A percentile compares a stretch with the other conserved stretches of the same genome.
phyloP scores from a whole-genome alignment of 352 stramenopile genomes.

The Pythium dissimile region DNA sequence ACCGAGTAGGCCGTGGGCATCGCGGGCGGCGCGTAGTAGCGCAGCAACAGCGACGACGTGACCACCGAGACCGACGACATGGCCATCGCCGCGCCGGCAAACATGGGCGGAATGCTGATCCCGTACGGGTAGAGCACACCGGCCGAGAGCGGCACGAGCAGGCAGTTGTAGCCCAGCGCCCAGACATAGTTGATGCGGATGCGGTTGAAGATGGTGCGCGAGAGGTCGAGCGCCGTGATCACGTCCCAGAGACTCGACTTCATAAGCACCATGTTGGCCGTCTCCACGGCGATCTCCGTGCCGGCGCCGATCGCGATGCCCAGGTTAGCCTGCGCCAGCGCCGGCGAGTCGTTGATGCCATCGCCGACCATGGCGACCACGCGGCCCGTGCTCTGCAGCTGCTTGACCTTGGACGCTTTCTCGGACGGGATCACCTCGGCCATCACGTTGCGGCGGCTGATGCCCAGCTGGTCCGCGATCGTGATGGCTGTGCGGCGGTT shows the following conservation, averaged over 20 bases:
- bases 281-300: slow-evolving; percentile 97
- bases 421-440: slow-evolving; percentile 95
- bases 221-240: slow-evolving; percentile 96
- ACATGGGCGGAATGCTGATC: slow-evolving; percentile 93
- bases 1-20: slow-evolving; percentile 55
- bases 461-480: slow-evolving; percentile 92
- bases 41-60: slow-evolving; percentile 91
- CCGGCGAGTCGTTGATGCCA: slow-evolving; percentile 98
- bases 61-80: slow-evolving; percentile 97
- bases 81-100: slow-evolving; percentile 95
- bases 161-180: slow-evolving; percentile 97
- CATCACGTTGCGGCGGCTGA: slow-evolving; percentile 92
- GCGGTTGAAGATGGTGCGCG: slow-evolving; percentile 93
- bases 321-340: slow-evolving; percentile 95
- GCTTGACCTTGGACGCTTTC: slow-evolving; percentile 92
- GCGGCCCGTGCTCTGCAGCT: slow-evolving; percentile 86
- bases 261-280: slow-evolving; percentile 93
- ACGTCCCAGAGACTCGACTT: slow-evolving; percentile 91
- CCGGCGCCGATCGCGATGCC: slow-evolving; percentile 95
- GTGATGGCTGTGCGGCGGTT: slow-evolving; percentile 92
- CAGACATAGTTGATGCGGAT: slow-evolving; percentile 98
- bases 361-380: slow-evolving; percentile 96
- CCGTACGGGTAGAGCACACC: slow-evolving; percentile 96
- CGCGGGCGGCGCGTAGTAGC: slow-evolving; percentile 85
- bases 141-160: slow-evolving; percentile 96